phyloP scores from a whole-genome alignment of 805 yeast genomes.

The Candida saitoana region DNA sequence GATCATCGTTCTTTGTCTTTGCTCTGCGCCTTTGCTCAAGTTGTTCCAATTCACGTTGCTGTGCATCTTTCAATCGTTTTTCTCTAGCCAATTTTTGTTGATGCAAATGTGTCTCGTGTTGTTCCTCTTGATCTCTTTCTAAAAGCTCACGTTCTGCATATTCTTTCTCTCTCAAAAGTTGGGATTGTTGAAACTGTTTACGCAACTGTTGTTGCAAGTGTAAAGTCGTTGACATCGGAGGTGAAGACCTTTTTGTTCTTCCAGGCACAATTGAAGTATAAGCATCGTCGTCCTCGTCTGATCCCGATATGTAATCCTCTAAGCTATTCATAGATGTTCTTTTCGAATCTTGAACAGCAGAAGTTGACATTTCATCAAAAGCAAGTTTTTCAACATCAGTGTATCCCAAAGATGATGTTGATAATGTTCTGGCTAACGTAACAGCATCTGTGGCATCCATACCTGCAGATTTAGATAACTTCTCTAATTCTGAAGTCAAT shows the following conservation, averaged over 20 bases:
- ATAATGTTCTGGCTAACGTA: slow-evolving; percentile 74
- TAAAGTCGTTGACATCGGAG: slow-evolving; percentile 7
- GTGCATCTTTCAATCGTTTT: not conserved
- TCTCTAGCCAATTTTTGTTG: slow-evolving; percentile 13
- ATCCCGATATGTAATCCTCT: not conserved
- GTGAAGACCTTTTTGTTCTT: not conserved
- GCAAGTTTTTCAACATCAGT: slow-evolving; percentile 47
- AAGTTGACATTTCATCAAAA: slow-evolving; percentile 27
- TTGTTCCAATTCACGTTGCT: slow-evolving; percentile 1
- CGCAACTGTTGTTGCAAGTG: slow-evolving; percentile 15
- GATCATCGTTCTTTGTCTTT: not conserved
- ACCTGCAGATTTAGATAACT: slow-evolving; percentile 72
- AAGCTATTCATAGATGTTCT: not conserved
- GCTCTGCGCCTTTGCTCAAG: slow-evolving; percentile 12
- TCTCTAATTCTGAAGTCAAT: slow-evolving; percentile 70
- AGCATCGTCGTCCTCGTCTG: not conserved
- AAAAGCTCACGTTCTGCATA: slow-evolving; percentile 7
- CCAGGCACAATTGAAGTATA: not conserved
- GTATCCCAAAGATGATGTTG: slow-evolving; percentile 62
- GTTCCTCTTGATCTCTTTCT: slow-evolving; percentile 16
- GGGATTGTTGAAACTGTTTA: slow-evolving; percentile 14
- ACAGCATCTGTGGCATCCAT: slow-evolving; percentile 77
- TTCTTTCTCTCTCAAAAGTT: slow-evolving; percentile 2
- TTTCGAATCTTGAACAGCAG: slow-evolving; percentile 11
- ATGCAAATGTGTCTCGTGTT: slow-evolving; percentile 49